Conservation (phyloP, 2,329 filamentous ascomycete genomes). For the Aspergillus neotritici region DNA sequence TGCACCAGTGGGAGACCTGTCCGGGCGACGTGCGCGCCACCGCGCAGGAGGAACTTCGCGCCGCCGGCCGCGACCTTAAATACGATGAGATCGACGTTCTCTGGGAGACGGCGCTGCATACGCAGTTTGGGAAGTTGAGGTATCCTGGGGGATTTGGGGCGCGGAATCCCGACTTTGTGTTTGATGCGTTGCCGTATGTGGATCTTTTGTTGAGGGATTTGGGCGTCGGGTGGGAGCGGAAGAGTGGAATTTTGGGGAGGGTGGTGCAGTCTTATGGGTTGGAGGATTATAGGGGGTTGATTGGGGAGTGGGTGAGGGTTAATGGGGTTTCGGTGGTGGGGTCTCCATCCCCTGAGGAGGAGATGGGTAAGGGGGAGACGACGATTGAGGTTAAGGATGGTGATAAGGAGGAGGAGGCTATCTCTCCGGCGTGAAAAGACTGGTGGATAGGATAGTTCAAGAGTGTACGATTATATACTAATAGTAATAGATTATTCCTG, state of each 20-base stretch:
- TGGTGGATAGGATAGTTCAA: no score
- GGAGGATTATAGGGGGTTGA: conserved; percentile 38
- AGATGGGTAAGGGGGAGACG: no score
- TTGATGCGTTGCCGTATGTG: conserved; percentile 69
- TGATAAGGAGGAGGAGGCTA: no score
- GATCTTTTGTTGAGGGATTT: conserved; percentile 64
- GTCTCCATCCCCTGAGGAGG: no score
- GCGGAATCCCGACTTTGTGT: conserved; percentile 58
- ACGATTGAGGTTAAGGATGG: no score
- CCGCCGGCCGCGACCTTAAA: conserved; percentile 9
- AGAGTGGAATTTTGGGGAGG: conserved; percentile 27
- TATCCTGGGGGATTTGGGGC: conserved; percentile 58
- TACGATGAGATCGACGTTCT: conserved; percentile 32
- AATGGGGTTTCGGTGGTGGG: no score
- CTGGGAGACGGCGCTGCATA: conserved; percentile 57
- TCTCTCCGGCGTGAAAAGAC: no score
- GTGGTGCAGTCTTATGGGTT: conserved; percentile 35
- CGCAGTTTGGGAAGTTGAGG: conserved; percentile 64
- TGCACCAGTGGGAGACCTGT: conserved; percentile 21
- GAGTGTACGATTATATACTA: no score
- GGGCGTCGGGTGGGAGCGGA: conserved; percentile 48
- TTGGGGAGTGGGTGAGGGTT: conserved; percentile 34
- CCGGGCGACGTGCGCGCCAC: conserved; percentile 10
- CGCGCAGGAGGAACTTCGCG: not conserved
- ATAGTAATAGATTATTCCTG: no score